Evolutionary conservation across 768 basidiomycete species (phyloP).

Genomic region (Kwoniella sp.): DNA sequence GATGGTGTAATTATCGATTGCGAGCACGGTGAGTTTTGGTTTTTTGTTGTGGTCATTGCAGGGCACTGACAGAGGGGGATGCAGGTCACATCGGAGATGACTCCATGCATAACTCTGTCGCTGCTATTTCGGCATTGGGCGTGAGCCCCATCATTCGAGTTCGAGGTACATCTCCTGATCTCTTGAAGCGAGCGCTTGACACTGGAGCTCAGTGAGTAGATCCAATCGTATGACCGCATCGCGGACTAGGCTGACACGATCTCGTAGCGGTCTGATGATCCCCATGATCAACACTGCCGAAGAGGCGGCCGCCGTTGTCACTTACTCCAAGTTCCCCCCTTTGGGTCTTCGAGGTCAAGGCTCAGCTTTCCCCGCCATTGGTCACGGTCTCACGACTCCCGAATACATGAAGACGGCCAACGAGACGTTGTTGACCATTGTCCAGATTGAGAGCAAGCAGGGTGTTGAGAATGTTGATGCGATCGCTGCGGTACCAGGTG

Average conservation of each 20-base stretch:
- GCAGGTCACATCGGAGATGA: conserved; percentile 43
- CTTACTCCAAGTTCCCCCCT: conserved; percentile 51
- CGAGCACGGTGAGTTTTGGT: conserved; percentile 45
- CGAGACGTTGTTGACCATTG: conserved; percentile 62
- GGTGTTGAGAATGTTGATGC: conserved; percentile 65
- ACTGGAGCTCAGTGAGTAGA: conserved; percentile 51
- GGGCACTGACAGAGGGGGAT: no score
- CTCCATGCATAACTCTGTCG: conserved; percentile 48
- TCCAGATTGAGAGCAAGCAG: conserved; percentile 70
- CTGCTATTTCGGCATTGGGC: conserved; percentile 38
- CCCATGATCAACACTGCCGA: conserved; percentile 49
- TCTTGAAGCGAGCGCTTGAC: conserved; percentile 52
- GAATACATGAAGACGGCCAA: conserved; percentile 60
- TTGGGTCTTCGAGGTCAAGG: conserved; percentile 49
- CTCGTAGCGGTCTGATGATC: conserved; percentile 47
- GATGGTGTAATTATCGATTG: conserved; percentile 51
- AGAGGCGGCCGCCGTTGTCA: conserved; percentile 42
- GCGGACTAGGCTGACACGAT: neutral
- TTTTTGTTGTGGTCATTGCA: neutral
- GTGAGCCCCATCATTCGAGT: conserved; percentile 47
- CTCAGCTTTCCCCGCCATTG: conserved; percentile 41
- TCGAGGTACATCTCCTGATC: conserved; percentile 29
- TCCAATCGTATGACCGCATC: neutral
- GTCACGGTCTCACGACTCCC: conserved; percentile 41
- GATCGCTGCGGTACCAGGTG: conserved; percentile 66